Evolutionary conservation across 2,329 filamentous ascomycete species (phyloP).

Genomic region (Reticulascus tulasneorum): DNA sequence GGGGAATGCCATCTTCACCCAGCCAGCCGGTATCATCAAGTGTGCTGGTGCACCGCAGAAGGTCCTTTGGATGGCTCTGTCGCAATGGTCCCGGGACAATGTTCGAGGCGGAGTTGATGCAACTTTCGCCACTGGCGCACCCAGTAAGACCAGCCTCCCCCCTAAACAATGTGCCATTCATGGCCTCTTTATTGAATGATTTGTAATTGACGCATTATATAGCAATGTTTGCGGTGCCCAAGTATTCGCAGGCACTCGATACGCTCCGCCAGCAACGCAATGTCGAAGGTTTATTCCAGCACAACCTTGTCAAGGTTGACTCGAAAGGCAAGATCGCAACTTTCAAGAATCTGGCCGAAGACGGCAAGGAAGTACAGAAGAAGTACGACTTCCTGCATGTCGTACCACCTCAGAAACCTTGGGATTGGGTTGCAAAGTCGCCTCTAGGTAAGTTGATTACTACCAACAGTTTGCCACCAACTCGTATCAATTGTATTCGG

Average conservation of each 20-base stretch:
- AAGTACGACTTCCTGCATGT: constrained; percentile 54
- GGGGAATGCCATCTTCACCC: constrained; percentile 55
- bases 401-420: constrained; percentile 55
- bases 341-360: constrained; percentile 42
- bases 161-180: too few species aligned
- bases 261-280: constrained; percentile 48
- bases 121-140: constrained; percentile 32
- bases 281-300: constrained; percentile 56
- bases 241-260: constrained; percentile 53
- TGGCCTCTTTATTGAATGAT: too few species aligned
- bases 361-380: constrained; percentile 39
- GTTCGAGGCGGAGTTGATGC: too few species aligned
- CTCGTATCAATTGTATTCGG: too few species aligned
- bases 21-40: constrained; percentile 55
- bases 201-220: too few species aligned
- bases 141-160: constrained; percentile 51
- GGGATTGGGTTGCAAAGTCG: constrained; percentile 49
- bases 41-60: constrained; percentile 61
- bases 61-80: constrained; percentile 58
- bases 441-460: too few species aligned
- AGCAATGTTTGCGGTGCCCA: constrained; percentile 57
- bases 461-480: too few species aligned
- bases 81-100: too few species aligned
- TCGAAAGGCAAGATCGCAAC: constrained; percentile 50
- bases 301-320: constrained; percentile 50